Conservation (phyloP, 176 grass and related monocot genomes). For the Ensete ventricosum region DNA sequence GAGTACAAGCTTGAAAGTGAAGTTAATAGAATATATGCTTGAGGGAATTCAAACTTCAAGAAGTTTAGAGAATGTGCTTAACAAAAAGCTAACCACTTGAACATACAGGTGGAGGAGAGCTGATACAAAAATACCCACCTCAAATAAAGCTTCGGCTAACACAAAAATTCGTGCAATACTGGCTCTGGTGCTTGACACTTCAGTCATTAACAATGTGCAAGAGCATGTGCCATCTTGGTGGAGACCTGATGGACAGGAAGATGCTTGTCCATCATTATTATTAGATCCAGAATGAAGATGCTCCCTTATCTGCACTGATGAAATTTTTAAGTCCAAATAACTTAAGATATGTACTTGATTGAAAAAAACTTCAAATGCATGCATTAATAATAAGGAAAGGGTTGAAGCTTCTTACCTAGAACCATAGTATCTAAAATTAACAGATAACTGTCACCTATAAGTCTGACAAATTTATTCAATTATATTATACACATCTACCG, state of each 20-base stretch:
- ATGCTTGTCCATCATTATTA: constrained; percentile 36
- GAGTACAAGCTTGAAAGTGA: no score
- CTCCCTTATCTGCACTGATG: constrained; percentile 58
- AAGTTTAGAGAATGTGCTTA: no score
- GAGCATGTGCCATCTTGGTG: constrained; percentile 81
- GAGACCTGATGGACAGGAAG: constrained; percentile 66
- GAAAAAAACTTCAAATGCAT: background rate
- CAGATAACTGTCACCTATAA: background rate
- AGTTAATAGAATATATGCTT: no score
- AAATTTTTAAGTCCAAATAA: background rate
- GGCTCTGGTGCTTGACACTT: constrained; percentile 61
- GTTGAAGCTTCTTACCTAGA: background rate
- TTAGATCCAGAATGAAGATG: constrained; percentile 50
- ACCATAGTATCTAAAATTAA: background rate
- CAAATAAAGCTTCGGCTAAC: constrained; percentile 94
- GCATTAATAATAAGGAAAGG: background rate
- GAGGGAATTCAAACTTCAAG: no score
- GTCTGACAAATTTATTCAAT: no score
- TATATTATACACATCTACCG: background rate
- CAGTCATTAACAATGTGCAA: constrained; percentile 66
- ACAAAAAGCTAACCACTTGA: background rate
- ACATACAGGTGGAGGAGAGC: background rate
- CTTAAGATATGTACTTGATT: background rate
- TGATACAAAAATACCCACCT: constrained; percentile 41
- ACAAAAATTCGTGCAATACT: constrained; percentile 96